phyloP scores from a whole-genome alignment of 306 rosid genomes.

The Hippophae gyantsensis region DNA sequence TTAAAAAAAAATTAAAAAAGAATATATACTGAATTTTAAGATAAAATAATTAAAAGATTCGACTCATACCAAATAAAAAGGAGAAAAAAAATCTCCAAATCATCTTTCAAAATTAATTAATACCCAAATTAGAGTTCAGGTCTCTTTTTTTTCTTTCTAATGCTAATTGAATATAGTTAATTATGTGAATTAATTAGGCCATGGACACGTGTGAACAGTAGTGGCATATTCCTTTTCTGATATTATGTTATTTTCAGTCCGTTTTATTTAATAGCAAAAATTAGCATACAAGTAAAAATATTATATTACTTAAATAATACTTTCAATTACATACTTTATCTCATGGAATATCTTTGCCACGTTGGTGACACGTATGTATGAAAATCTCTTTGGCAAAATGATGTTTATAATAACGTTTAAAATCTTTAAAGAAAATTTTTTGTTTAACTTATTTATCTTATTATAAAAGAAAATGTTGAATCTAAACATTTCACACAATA shows the following conservation, averaged over 20 bases:
- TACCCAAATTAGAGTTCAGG: too few species aligned
- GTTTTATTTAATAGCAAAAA: constrained; percentile 3
- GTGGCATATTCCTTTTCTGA: background rate
- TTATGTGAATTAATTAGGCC: background rate
- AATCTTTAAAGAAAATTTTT: too few species aligned
- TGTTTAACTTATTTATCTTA: too few species aligned
- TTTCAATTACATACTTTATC: constrained; percentile 2
- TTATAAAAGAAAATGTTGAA: too few species aligned
- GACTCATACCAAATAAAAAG: background rate
- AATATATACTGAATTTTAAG: background rate
- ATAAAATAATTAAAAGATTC: background rate
- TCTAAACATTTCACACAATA: too few species aligned
- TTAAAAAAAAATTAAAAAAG: background rate
- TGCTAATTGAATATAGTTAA: background rate
- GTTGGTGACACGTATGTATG: constrained; percentile 1
- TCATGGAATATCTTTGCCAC: constrained; percentile 1
- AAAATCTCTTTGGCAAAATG: too few species aligned
- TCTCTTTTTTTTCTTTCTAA: too few species aligned
- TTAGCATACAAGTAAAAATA: constrained; percentile 6
- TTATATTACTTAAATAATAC: background rate
- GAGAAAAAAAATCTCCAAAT: background rate
- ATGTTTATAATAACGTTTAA: too few species aligned
- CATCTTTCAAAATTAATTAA: too few species aligned
- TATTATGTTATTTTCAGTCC: background rate
- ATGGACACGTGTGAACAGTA: background rate